Evolutionary conservation across 805 yeast genomes (phyloP).

Genomic region (Starmerella davenportii): DNA sequence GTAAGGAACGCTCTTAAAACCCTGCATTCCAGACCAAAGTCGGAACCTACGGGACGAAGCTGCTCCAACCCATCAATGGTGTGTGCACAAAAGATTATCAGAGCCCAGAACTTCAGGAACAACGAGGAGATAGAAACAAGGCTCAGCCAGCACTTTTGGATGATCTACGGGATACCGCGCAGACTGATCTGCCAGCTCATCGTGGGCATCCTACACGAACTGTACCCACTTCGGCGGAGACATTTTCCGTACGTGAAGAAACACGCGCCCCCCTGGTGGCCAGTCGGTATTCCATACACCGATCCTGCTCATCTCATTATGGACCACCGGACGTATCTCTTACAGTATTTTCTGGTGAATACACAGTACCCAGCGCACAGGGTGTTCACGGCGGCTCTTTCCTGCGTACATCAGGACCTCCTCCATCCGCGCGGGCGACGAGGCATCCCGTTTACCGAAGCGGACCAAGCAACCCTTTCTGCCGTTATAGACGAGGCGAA

Average conservation of each 20-base stretch:
- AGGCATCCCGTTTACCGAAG: too few relatives aligned
- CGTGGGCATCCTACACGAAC: neutral
- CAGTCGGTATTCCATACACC: neutral
- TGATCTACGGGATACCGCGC: neutral
- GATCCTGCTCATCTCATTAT: conserved; percentile 5
- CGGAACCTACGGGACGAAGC: too few relatives aligned
- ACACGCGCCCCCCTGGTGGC: conserved; percentile 4
- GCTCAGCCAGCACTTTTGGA: neutral
- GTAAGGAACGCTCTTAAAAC: too few relatives aligned
- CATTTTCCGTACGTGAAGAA: neutral
- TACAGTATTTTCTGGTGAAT: conserved; percentile 1
- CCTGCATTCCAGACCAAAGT: too few relatives aligned
- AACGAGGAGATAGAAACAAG: neutral
- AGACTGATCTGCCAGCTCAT: neutral
- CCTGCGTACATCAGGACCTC: too few relatives aligned
- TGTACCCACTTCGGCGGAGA: neutral
- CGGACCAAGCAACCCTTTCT: too few relatives aligned
- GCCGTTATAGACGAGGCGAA: too few relatives aligned
- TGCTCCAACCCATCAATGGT: too few relatives aligned
- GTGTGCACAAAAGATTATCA: too few relatives aligned
- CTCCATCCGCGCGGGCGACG: too few relatives aligned
- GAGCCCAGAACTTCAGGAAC: neutral
- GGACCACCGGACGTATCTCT: neutral
- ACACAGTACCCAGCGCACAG: neutral
- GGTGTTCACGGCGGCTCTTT: too few relatives aligned